Percentiles rank a stretch among this genome's conserved stretches.
Conservation (phyloP, 2,329 filamentous ascomycete species). For the Alternaria sp. region DNA sequence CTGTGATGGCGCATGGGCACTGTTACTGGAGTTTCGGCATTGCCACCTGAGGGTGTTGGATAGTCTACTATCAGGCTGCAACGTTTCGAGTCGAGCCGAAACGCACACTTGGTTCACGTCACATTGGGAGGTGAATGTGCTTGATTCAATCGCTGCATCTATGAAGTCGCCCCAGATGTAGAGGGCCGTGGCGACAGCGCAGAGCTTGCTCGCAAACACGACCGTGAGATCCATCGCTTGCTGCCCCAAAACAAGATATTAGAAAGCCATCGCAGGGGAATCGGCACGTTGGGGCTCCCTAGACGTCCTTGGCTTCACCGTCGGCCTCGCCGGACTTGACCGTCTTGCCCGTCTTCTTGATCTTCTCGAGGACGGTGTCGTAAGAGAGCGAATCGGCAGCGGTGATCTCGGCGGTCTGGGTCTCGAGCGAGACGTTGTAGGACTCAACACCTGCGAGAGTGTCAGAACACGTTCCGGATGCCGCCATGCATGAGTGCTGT, state of each 20-base stretch:
- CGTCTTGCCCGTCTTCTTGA: slow-evolving; percentile 94
- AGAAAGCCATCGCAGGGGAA: slow-evolving; percentile 10
- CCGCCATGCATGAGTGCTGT: slow-evolving; percentile 8
- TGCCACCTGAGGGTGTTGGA: neutral
- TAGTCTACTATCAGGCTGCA: neutral
- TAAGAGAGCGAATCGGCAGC: slow-evolving; percentile 75
- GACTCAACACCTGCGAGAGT: slow-evolving; percentile 76
- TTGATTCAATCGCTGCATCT: slow-evolving; percentile 14
- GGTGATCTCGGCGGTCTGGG: slow-evolving; percentile 80
- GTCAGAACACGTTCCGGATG: slow-evolving; percentile 20
- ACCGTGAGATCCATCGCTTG: slow-evolving; percentile 30
- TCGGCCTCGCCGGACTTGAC: slow-evolving; percentile 80
- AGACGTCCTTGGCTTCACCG: slow-evolving; percentile 56
- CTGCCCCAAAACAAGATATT: slow-evolving; percentile 28
- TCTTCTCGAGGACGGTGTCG: slow-evolving; percentile 83
- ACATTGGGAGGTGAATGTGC: slow-evolving; percentile 1
- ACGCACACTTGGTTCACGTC: neutral
- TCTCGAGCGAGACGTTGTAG: slow-evolving; percentile 87
- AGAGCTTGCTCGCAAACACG: slow-evolving; percentile 14
- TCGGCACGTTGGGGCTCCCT: slow-evolving; percentile 8
- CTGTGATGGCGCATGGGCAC: slow-evolving; percentile 1
- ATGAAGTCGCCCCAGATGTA: slow-evolving; percentile 7
- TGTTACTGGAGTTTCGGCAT: neutral
- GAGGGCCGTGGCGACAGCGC: slow-evolving; percentile 17
- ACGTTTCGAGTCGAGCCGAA: neutral